These are phyloP conservation scores for Elsinoe arachidis DNA, from an alignment of 2,329 filamentous ascomycete species.

Conservation along the genomic window DNA sequence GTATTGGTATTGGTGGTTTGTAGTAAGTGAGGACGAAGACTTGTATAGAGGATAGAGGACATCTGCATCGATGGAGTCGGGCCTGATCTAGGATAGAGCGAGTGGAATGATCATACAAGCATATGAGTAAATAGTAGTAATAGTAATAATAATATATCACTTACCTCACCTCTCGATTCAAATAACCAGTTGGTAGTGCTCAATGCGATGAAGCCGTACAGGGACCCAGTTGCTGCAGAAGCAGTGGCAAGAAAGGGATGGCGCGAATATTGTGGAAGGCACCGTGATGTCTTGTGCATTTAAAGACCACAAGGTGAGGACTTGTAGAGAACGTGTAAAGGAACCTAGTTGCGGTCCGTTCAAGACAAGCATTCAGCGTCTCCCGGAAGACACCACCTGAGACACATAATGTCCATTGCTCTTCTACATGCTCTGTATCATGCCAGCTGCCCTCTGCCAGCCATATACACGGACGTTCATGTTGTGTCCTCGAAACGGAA, in stretches of 20 bases:
- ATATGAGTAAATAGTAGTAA: not conserved
- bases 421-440: not conserved
- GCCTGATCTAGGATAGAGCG: not conserved
- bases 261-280: too few species aligned
- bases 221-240: too few species aligned
- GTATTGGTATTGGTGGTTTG: not conserved
- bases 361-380: not conserved
- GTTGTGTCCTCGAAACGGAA: not conserved
- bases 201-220: too few species aligned
- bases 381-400: not conserved
- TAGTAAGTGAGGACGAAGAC: too few species aligned
- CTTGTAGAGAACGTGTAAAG: too few species aligned
- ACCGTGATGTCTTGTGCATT: too few species aligned
- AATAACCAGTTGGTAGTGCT: not conserved
- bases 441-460: not conserved
- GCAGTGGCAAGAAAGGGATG: too few species aligned
- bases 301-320: too few species aligned
- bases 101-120: too few species aligned
- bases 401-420: not conserved
- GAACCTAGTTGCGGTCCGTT: too few species aligned
- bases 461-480: not conserved
- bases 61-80: not conserved
- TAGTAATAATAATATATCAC: not conserved
- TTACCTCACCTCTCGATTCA: not conserved
- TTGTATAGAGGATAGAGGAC: too few species aligned